Base-by-base conservation (phyloP, 306 rosid genomes). In the Boehmeria nivea region DNA sequence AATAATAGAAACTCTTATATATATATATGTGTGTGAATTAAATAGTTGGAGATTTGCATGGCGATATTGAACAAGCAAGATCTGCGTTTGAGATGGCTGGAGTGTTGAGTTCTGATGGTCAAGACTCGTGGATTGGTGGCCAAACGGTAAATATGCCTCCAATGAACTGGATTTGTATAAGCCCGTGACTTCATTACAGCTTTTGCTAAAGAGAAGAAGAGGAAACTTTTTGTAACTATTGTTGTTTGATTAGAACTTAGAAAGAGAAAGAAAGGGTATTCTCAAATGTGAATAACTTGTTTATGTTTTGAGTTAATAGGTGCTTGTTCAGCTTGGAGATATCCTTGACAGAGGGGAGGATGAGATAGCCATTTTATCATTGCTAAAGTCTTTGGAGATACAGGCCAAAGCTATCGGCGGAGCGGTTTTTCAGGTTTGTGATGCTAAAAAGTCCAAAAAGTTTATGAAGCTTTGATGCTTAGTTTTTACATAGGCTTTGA, bases 1-100 rank as follows among this genome's bases (percentile, higher is more conserved):
- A n/a, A n/a, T n/a, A n/a, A n/a, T n/a, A n/a, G n/a, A n/a, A n/a
- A n/a, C 7, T 54, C 3, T 52, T n/a, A n/a, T n/a, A n/a, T n/a
- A n/a, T n/a, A n/a, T n/a, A n/a, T n/a, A 9, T 28, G 42, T 44
- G 47, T 59, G 12, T 42, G 10, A 20, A 12, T 1, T 70, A 12
- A 36, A 50, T 40, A 91, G 96, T 91, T 75, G 96, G 99, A 54
- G 96, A 91, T 78, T 74, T 91, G 63, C 99, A 91, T 81, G 96
- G 99, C 47, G 99, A 91, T 70, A 87, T 91, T 57, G 71, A 71
- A 51, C 83, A 87, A 69, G 74, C 96, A 57, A 81, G 93, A 72
- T 73, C 54, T 65, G 96, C 99, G 31, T 94, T 91, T 51, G 76
- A 87, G 85, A 78, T 83, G 59, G 99, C 99, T 54, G 96, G 93